Evolutionary conservation across 1,139 yeast genomes (phyloP).

Genomic region (Hyphopichia khmerensis): DNA sequence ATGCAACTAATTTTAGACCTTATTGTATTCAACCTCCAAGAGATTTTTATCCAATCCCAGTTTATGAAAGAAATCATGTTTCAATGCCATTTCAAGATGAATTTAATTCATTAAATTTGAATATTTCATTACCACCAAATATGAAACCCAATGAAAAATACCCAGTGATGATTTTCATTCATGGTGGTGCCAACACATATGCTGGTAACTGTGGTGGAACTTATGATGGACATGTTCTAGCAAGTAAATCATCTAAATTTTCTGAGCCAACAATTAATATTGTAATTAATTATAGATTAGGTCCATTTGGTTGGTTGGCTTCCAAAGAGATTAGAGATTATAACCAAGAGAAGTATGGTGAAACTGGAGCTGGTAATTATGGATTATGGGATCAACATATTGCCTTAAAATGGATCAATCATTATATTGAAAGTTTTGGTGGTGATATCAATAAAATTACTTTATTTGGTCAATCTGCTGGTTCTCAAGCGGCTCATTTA

Average conservation of each 20-base stretch:
- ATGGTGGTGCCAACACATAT: conserved; percentile 14
- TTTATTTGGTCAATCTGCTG: conserved; percentile 10
- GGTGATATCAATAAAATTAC: conserved; percentile 7
- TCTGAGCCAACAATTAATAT: conserved; percentile 8
- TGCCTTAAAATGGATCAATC: conserved; percentile 7
- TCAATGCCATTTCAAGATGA: conserved; percentile 5
- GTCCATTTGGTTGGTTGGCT: conserved; percentile 8
- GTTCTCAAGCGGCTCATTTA: conserved; percentile 8
- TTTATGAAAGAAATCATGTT: conserved; percentile 8
- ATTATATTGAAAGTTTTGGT: conserved; percentile 6
- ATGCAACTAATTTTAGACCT: conserved; percentile 10
- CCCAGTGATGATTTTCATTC: conserved; percentile 14
- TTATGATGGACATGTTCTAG: conserved; percentile 11
- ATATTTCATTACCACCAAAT: neutral
- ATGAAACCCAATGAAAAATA: neutral
- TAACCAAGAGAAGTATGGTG: conserved; percentile 6
- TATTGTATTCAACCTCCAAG: conserved; percentile 10
- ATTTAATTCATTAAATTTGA: conserved; percentile 4
- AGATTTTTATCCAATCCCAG: conserved; percentile 10
- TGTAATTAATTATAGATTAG: conserved; percentile 8
- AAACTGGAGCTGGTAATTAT: conserved; percentile 7
- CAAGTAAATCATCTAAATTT: conserved; percentile 7
- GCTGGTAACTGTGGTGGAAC: conserved; percentile 10
- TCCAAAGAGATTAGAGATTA: conserved; percentile 2
- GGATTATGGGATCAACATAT: conserved; percentile 9